Percentiles rank a stretch among this genome's conserved stretches.
phyloP scores from a whole-genome alignment of 176 grass and related monocot species.

The Aegilops tauschii region DNA sequence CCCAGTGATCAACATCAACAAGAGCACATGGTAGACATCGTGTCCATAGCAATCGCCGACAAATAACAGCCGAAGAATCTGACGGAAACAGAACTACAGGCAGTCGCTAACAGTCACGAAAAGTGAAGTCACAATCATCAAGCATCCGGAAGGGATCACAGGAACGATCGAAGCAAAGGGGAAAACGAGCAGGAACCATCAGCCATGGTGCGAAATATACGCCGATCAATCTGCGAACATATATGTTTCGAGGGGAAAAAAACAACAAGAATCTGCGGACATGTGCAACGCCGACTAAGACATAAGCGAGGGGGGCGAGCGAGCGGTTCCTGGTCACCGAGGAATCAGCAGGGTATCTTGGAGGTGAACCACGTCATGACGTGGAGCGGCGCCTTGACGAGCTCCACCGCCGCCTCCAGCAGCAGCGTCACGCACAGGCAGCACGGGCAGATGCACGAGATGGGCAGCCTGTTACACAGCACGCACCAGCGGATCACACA shows the following conservation, averaged over 20 bases:
- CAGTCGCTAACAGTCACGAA: not conserved
- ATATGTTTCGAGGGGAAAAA: not conserved
- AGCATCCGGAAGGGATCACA: not conserved
- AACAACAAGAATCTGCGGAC: not conserved
- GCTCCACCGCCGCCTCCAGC: slow-evolving; percentile 67
- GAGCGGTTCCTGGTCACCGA: not conserved
- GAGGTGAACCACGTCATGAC: slow-evolving; percentile 82
- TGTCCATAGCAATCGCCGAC: not conserved
- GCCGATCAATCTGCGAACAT: not conserved
- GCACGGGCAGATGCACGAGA: slow-evolving; percentile 80
- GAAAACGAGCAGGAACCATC: not conserved
- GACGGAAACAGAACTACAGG: not conserved
- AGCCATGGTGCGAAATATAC: not conserved
- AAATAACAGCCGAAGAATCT: not conserved
- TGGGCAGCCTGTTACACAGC: slow-evolving; percentile 30
- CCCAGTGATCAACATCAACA: too few species aligned
- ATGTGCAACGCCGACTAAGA: not conserved
- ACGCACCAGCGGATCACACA: not conserved
- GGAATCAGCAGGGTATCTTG: slow-evolving; percentile 59
- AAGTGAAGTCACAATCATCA: not conserved
- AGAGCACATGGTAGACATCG: not conserved
- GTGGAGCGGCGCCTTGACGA: slow-evolving; percentile 69
- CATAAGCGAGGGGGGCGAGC: not conserved
- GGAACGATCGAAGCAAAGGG: not conserved
- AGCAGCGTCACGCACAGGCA: slow-evolving; percentile 72